Percentiles rank a stretch among this genome's conserved stretches.
phyloP scores from a whole-genome alignment of 352 stramenopile genomes.

The Globisporangium barbulae region DNA sequence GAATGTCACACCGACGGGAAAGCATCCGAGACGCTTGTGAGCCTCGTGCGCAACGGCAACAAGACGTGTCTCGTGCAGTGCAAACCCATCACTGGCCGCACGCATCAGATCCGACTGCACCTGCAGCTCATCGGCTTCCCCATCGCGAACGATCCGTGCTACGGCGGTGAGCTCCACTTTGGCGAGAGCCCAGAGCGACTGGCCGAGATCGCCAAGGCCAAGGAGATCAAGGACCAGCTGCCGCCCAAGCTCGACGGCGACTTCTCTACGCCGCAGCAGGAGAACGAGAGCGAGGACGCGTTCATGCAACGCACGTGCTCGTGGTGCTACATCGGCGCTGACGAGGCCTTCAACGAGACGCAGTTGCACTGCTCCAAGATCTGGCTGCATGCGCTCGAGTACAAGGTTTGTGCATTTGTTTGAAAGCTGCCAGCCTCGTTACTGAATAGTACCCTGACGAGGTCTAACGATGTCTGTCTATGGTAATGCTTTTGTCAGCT shows the following conservation, averaged over 20 bases:
- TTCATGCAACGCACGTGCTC: conserved; percentile 80
- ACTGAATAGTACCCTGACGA: background rate
- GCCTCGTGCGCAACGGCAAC: conserved; percentile 49
- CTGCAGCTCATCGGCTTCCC: conserved; percentile 90
- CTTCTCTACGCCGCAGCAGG: conserved; percentile 47
- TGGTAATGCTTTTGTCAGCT: conserved; percentile 34
- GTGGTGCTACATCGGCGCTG: conserved; percentile 62
- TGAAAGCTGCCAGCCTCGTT: background rate
- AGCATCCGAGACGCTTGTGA: conserved; percentile 70
- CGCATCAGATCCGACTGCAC: conserved; percentile 97
- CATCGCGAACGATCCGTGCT: conserved; percentile 98
- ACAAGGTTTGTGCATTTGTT: conserved; percentile 57
- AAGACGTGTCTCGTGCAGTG: conserved; percentile 89
- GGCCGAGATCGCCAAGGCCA: conserved; percentile 45
- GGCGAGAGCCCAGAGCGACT: conserved; percentile 52
- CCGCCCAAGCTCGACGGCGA: conserved; percentile 42
- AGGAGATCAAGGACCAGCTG: conserved; percentile 29
- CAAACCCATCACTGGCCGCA: conserved; percentile 93
- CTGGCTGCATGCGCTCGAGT: conserved; percentile 85
- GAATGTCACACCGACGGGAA: conserved; percentile 84
- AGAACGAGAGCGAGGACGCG: conserved; percentile 58
- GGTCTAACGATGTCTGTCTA: conserved; percentile 17
- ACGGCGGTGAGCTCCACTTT: conserved; percentile 93
- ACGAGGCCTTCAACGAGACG: conserved; percentile 79
- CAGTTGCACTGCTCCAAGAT: conserved; percentile 84